Base-by-base conservation (phyloP, 2,329 filamentous ascomycete genomes). In the Sporothrix luriei region DNA sequence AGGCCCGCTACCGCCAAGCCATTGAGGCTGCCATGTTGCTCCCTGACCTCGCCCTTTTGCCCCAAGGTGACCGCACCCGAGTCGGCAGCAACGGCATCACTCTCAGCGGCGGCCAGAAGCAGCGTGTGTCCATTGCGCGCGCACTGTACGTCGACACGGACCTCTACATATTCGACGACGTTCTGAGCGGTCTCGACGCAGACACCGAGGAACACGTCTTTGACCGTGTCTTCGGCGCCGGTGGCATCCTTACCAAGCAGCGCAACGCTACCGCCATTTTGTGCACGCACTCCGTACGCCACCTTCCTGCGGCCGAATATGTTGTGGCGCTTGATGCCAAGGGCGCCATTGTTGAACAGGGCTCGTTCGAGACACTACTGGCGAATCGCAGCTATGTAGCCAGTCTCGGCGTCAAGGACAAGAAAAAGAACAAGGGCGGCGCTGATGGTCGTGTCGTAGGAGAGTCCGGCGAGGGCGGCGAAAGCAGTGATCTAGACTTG, bases 291-390 rank as follows among this genome's bases (percentile, higher is more conserved):
- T 79, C 78, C 2, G 74, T 81, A 24, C 74, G 76, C 3, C 78
- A 79, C 69, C 73, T 84, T 0, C 79, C 81, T 0, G 75, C 76
- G 0, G 80, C 82, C 1, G 79, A 84, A 57, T 80, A 83, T 46
- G 80, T 86, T 9, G 80, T 86, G 51, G 82, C 80, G 0, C 78
- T 87, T 0, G 79, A 78, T 0, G 48, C 73, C 0, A 75, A 79
- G 2, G 82, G 82, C 0, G 77, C 73, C 1, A 73, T 85, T 1
- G 75, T 80, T 0, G 83, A 86, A 43, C 79, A 85, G 72, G 80
- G 80, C 3, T 77, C 74, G 0, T 84, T 82, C 57, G 66, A 75
- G 6, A 73, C 79, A 6, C 76, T 84, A 0, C 74, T 79, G 59
- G 70, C 71, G 1, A 79, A 79, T 51, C 75, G 78, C 19, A 78